Conservation (phyloP, 257 asterid genomes). For the Dorcoceras hygrometricum region DNA sequence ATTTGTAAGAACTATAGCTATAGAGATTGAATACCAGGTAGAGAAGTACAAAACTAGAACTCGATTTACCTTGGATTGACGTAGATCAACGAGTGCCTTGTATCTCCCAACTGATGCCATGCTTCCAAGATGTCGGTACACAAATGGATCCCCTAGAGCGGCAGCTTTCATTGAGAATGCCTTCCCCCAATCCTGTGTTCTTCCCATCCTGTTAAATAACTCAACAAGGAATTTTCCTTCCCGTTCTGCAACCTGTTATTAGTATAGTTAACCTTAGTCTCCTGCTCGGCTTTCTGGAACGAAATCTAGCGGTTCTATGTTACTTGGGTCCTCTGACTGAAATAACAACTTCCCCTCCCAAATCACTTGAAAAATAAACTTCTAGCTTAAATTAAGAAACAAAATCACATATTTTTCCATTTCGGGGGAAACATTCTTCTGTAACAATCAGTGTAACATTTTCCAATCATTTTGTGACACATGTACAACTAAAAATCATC, state of each 20-base stretch:
- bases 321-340: too few relatives aligned
- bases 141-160: slow-evolving; percentile 74
- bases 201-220: slow-evolving; percentile 51
- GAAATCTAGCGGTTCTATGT: not conserved
- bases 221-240: slow-evolving; percentile 83
- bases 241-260: slow-evolving; percentile 81
- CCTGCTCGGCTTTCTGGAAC: not conserved
- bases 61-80: slow-evolving; percentile 67
- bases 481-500: too few relatives aligned
- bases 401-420: too few relatives aligned
- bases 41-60: not conserved
- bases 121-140: slow-evolving; percentile 79
- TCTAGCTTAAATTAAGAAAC: too few relatives aligned
- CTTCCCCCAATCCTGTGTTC: slow-evolving; percentile 55
- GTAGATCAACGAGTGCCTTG: slow-evolving; percentile 86
- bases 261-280: not conserved
- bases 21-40: not conserved
- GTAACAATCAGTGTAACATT: too few relatives aligned
- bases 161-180: slow-evolving; percentile 59
- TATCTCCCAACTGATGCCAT: slow-evolving; percentile 95
- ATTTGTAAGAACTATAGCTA: not conserved
- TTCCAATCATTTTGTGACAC: too few relatives aligned
- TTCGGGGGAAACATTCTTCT: too few relatives aligned
- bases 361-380: too few relatives aligned
- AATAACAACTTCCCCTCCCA: too few relatives aligned